Percentiles rank a stretch among this genome's conserved stretches.
These are phyloP conservation scores for Pseudogymnoascus verrucosus DNA, from an alignment of 2,329 filamentous ascomycete species.

Conservation along the genomic window DNA sequence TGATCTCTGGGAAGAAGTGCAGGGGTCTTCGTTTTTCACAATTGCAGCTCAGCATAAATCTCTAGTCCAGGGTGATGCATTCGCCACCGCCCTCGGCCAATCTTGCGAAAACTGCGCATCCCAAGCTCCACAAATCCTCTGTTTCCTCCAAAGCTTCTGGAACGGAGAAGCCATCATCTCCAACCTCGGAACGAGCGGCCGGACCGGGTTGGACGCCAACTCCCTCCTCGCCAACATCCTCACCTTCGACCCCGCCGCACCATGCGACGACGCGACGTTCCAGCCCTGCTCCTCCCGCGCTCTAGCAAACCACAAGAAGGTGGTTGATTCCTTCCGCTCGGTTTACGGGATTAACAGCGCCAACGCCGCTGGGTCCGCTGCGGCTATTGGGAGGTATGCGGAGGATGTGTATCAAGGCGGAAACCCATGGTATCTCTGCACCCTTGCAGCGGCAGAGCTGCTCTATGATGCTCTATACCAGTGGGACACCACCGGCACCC, in stretches of 20 bases:
- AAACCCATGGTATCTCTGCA: conserved; percentile 72
- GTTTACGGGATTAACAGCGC: conserved; percentile 64
- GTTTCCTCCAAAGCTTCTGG: conserved; percentile 72
- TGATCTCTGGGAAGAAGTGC: conserved; percentile 79
- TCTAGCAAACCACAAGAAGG: conserved; percentile 67
- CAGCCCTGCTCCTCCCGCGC: conserved; percentile 52
- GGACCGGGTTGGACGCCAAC: conserved; percentile 63
- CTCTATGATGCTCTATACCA: conserved; percentile 69
- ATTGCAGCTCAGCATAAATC: conserved; percentile 60
- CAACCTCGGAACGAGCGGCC: conserved; percentile 57
- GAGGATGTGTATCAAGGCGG: conserved; percentile 70
- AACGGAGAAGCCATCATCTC: conserved; percentile 52
- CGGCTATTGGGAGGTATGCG: conserved; percentile 58
- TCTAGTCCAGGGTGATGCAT: conserved; percentile 56
- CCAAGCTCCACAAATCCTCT: conserved; percentile 62
- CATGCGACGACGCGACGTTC: conserved; percentile 64
- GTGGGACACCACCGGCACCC: conserved; percentile 55
- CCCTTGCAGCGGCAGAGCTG: conserved; percentile 69
- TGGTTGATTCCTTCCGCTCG: conserved; percentile 66
- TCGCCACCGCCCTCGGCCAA: conserved; percentile 57
- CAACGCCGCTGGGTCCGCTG: conserved; percentile 49
- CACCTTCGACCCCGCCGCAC: conserved; percentile 60
- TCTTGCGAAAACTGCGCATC: conserved; percentile 50
- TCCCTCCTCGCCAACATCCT: conserved; percentile 59
- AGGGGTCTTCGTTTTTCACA: conserved; percentile 74